Conservation (phyloP, 805 yeast species). For the Metschnikowia bowlesiae region DNA sequence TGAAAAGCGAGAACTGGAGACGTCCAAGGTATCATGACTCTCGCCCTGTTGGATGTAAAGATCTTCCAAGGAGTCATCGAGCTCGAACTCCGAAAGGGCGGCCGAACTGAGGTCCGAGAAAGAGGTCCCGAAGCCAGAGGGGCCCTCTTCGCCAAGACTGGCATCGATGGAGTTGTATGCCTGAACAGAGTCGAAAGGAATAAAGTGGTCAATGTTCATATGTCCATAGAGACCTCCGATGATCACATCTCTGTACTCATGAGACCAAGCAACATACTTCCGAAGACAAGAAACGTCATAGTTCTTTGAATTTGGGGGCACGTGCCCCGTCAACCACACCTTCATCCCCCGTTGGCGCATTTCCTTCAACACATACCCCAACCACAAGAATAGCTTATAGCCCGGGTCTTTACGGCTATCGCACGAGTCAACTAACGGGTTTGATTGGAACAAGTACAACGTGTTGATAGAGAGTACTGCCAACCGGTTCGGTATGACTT, state of each 20-base stretch:
- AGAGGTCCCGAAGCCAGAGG: too few relatives aligned
- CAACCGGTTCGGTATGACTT: constrained; percentile 72
- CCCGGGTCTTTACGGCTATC: constrained; percentile 74
- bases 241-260: constrained; percentile 79
- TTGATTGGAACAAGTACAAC: constrained; percentile 65
- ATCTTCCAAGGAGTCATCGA: constrained; percentile 15
- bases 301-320: constrained; percentile 80
- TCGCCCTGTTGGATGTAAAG: constrained; percentile 6
- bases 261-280: constrained; percentile 74
- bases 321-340: constrained; percentile 87
- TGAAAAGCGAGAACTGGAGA: constrained; percentile 9
- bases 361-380: constrained; percentile 70
- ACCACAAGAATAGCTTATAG: constrained; percentile 69
- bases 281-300: constrained; percentile 68
- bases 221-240: constrained; percentile 85
- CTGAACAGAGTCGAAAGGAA: constrained; percentile 66
- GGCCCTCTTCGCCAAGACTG: background rate
- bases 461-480: constrained; percentile 81
- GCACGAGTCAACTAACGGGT: constrained; percentile 81
- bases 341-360: constrained; percentile 70
- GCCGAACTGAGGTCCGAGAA: background rate
- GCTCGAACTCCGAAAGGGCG: constrained; percentile 12
- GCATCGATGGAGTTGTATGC: constrained; percentile 53
- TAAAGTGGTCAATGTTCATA: constrained; percentile 84
- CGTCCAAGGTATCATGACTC: background rate